Percentiles rank a stretch among this genome's conserved stretches.
These are phyloP conservation scores for Ottelia alismoides DNA, from an alignment of 106 monocot genomes.

Conservation along the genomic window DNA sequence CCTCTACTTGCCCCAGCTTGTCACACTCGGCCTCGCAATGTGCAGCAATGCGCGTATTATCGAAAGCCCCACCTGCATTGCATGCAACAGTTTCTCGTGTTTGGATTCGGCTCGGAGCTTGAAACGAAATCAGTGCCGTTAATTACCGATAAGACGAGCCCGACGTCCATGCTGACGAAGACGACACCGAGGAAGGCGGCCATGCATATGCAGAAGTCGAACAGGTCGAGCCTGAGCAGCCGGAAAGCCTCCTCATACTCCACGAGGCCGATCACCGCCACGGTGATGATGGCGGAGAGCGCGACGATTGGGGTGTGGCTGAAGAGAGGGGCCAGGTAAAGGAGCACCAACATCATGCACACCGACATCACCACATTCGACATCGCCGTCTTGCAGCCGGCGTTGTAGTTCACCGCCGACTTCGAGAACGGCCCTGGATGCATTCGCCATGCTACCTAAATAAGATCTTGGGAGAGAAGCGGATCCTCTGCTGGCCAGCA, in stretches of 20 bases:
- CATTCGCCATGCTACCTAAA: no score
- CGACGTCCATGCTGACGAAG: conserved; percentile 44
- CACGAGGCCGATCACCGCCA: conserved; percentile 67
- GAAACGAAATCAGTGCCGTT: background rate
- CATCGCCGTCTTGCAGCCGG: conserved; percentile 65
- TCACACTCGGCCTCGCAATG: conserved; percentile 55
- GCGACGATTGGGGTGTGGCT: conserved; percentile 66
- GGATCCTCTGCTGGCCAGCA: no score
- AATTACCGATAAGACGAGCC: conserved; percentile 42
- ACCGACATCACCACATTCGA: conserved; percentile 53
- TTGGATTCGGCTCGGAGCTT: no score
- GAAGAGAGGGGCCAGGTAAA: conserved; percentile 69
- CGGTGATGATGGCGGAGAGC: conserved; percentile 54
- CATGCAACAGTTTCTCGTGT: no score
- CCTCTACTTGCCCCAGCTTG: conserved; percentile 34
- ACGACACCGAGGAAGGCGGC: conserved; percentile 50
- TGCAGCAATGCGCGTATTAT: conserved; percentile 45
- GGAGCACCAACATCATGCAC: conserved; percentile 61
- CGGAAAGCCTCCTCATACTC: conserved; percentile 30
- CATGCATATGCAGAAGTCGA: conserved; percentile 70
- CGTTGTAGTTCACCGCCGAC: conserved; percentile 57
- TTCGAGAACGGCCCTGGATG: conserved; percentile 78
- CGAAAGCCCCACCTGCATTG: conserved; percentile 42
- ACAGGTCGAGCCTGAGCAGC: conserved; percentile 54
- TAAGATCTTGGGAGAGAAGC: no score